Evolutionary conservation across 352 stramenopile genomes (phyloP).

Genomic region (Phytophthora foliorum): DNA sequence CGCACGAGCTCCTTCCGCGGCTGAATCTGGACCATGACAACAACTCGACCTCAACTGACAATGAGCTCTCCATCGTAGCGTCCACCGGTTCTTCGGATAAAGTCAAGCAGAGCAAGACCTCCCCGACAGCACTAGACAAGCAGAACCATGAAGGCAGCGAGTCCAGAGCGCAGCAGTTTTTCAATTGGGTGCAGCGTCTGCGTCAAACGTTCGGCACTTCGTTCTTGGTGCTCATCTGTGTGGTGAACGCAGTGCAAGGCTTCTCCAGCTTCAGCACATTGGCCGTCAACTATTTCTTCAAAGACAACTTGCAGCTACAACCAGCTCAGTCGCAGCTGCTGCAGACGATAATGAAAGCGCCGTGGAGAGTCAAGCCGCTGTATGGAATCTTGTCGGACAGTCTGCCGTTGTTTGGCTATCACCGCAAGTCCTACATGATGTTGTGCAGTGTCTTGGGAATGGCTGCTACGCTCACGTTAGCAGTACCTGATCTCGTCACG

Average conservation of each 20-base stretch:
- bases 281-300: constrained; percentile 97
- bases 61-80: neutral
- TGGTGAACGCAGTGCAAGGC: constrained; percentile 95
- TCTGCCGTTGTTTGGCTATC: constrained; percentile 94
- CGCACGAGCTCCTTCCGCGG: constrained; percentile 25
- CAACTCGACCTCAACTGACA: neutral
- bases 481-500: constrained; percentile 64
- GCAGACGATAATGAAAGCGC: constrained; percentile 93
- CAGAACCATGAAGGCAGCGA: constrained; percentile 13
- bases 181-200: constrained; percentile 61
- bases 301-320: constrained; percentile 95
- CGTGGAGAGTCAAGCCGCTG: constrained; percentile 96
- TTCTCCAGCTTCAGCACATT: constrained; percentile 94
- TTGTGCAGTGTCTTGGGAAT: constrained; percentile 83
- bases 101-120: constrained; percentile 12
- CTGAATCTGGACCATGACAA: constrained; percentile 28
- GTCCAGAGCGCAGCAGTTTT: constrained; percentile 45
- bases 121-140: constrained; percentile 3
- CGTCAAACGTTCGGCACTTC: constrained; percentile 73
- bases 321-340: constrained; percentile 94
- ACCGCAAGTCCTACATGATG: constrained; percentile 96
- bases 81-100: constrained; percentile 14
- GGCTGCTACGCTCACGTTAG: constrained; percentile 65
- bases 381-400: constrained; percentile 97
- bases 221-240: constrained; percentile 74